Evolutionary conservation across 441 rosid genomes (phyloP), one percentile per base, ranked within the genome.

Genomic region (Dalechampia spathulata): DNA sequence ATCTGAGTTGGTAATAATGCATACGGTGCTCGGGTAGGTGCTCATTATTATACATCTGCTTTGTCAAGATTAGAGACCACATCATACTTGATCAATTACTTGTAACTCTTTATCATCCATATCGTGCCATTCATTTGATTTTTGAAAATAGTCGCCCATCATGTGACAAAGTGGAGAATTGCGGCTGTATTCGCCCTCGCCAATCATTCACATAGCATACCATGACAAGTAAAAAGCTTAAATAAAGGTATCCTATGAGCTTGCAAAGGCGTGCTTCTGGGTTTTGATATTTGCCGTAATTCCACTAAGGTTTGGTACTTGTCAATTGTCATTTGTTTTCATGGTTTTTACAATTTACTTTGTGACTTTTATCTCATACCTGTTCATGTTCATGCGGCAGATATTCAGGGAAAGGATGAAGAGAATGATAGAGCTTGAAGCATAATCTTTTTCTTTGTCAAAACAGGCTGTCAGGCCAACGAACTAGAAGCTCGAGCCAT

Each of bases 101-200:
- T n/a, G n/a, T 30, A 30, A 30, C 8, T 30, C 5, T 30, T 30
- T 8, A 30, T 30, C 34, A 30, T 30, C 34, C 34, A 30, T 30
- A 8, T 30, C 34, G 5, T 30, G 34, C 5, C 34, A 30, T 30
- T 8, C 34, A 30, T 30, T 4, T 10, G 20, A 15, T 22, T 5
- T 22, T 23, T 3, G 13, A 28, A 12, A 21, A 20, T 8, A 57
- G 34, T 23, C 42, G 10, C 36, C 34, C 14, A 27, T 27, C 60
- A 30, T 43, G 50, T 43, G 49, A 36, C 30, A 23, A 37, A 25
- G 54, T 49, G 38, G 27, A 39, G 17, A 58, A 49, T 27, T 59
- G 55, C 63, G 49, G 63, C 63, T 49, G 27, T 39, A 1, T 25
- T 11, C 55, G 19, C 12, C 23, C 23, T 47, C 62, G 23, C 10